Percentiles rank a stretch among this genome's conserved stretches.
These are phyloP conservation scores for Pleurotus djamor DNA, from an alignment of 768 basidiomycete species.

Conservation along the genomic window DNA sequence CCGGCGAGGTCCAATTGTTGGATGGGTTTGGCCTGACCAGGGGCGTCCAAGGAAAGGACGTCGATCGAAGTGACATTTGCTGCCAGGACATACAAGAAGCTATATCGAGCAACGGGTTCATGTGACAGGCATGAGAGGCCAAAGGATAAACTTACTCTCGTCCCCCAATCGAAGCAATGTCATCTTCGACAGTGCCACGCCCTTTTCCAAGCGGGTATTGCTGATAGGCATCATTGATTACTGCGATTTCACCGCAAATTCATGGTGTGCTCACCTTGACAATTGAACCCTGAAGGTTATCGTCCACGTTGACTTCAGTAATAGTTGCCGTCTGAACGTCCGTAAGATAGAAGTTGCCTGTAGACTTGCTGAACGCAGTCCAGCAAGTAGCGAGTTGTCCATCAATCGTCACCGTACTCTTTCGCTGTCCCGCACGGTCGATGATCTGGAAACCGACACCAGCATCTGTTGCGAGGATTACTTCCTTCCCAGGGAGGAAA, in stretches of 20 bases:
- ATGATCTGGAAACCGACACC: slow-evolving; percentile 36
- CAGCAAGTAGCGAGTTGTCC: slow-evolving; percentile 43
- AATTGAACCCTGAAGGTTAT: slow-evolving; percentile 40
- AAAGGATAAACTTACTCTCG: slow-evolving; percentile 26
- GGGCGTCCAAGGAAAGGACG: slow-evolving; percentile 33
- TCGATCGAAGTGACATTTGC: slow-evolving; percentile 35
- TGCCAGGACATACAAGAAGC: slow-evolving; percentile 38
- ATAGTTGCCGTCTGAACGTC: slow-evolving; percentile 36
- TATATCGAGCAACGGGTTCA: slow-evolving; percentile 8
- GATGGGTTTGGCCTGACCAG: slow-evolving; percentile 28
- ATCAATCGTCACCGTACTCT: slow-evolving; percentile 26
- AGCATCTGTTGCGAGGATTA: slow-evolving; percentile 37
- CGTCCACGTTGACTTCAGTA: slow-evolving; percentile 46
- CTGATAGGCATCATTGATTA: slow-evolving; percentile 12
- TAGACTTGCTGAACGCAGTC: slow-evolving; percentile 37
- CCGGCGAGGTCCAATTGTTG: slow-evolving; percentile 28
- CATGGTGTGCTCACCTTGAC: slow-evolving; percentile 32
- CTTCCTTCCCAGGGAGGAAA: slow-evolving; percentile 34
- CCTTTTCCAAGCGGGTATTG: slow-evolving; percentile 36
- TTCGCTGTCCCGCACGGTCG: slow-evolving; percentile 25
- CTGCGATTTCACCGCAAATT: background rate
- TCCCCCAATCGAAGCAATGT: slow-evolving; percentile 30
- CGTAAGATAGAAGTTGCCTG: slow-evolving; percentile 42
- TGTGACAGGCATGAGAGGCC: background rate
- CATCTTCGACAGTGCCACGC: slow-evolving; percentile 37